Evolutionary conservation across 192 early-diverging fungal species (phyloP), one percentile per base, ranked within the genome.

Genomic region (Funneliformis mosseae): DNA sequence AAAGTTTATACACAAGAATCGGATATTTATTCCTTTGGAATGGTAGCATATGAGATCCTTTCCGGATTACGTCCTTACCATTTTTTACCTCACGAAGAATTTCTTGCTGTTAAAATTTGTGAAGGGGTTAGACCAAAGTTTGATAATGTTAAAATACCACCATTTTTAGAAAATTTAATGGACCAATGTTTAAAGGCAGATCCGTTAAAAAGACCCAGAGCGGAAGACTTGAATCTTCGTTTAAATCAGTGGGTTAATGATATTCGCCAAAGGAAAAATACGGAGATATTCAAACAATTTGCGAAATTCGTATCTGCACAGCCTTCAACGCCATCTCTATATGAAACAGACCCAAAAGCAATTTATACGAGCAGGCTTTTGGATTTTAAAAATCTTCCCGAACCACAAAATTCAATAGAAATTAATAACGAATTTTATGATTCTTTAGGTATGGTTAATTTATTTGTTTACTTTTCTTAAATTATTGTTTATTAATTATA

Each of bases 11-110:
- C 83, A 11, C 61, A 66, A 23, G 79, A 75, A 74, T 82, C 83
- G 8, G 85, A 86, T 39, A 79, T 86, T 8, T 86, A 84, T 79
- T 81, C 80, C 80, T 73, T 84, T 25, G 85, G 83, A 12, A 83
- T 86, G 42, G 84, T 86, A 68, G 84, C 84, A 83, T 84, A 79
- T 80, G 85, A 86, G 25, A 46, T 86, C 16, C 72, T 81, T 11
- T 83, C 81, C 14, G 83, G 83, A 48, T 28, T 81, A n/a, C 83
- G 70, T n/a, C 83, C 85, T 6, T 83, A 81, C 28, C 12, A 39
- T n/a, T 38, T 66, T 27, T 16, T 8, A 21, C 21, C 76, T 64
- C 76, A 77, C 43, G 62, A 77, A 45, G 6, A 5, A 18, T 16
- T 39, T 25, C 39, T 77, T 14, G 33, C 59, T 64, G 11, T 60